Base-by-base conservation (phyloP, 345 rosid genomes). In the Camelina neglecta region DNA sequence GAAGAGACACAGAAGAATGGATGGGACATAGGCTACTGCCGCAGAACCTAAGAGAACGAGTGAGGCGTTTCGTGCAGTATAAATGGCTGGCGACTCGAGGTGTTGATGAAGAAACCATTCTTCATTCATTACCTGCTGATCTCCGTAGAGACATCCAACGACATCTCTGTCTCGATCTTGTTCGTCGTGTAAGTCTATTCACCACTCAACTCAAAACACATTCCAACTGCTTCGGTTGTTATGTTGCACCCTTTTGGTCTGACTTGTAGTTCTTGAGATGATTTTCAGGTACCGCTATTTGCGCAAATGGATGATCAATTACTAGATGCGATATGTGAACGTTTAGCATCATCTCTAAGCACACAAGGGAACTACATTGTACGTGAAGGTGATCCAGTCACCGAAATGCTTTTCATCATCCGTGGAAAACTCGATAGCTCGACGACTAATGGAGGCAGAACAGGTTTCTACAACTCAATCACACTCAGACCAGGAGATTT, bases 31-130 rank as follows among this genome's bases (percentile, higher is more conserved):
- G 91, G 20, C 86, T 86, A 48, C 86, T 89, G 1, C 97, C 94
- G 0, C 85, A 79, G 35, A 83, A 81, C 78, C 70, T 91, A 21
- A 81, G 79, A 67, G 75, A 81, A 57, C 75, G 84, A 45, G 87
- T 87, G 58, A 80, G 85, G 45, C 73, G 84, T 49, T 87, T 85
- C 29, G 91, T 83, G 71, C 92, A 89, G 63, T 87, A 86, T 59
- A 89, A 89, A 83, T 89, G 97, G 97, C 61, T 85, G 24, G 89
- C 97, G 1, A 91, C 94, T 55, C 79, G 86, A 53, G 94, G 94
- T 6, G 97, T 91, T 41, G 86, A 85, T 18, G 94, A 91, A 82
- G 93, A 91, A 80, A 69, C 89, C 65, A 84, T 87, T 54, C 79
- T 91, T 58, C 81, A 66, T 59, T 84, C 82, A 33, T 84, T 91